phyloP scores from a whole-genome alignment of 2,329 filamentous ascomycete genomes.

The Neocucurbitaria cava region DNA sequence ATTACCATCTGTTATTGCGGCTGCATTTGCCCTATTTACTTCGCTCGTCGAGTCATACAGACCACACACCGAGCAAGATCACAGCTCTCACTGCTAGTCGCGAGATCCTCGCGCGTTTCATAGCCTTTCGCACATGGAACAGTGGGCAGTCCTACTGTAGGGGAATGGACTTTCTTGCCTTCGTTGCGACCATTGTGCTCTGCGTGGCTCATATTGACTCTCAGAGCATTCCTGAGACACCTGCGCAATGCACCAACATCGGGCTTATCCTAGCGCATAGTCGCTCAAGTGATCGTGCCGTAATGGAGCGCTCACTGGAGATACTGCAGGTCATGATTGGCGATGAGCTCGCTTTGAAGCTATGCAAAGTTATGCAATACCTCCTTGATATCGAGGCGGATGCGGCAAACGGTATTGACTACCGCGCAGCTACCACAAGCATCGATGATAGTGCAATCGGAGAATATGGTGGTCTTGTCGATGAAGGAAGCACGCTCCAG shows the following conservation, averaged over 20 bases:
- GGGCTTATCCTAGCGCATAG: conserved; percentile 11
- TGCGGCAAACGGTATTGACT: conserved; percentile 5
- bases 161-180: conserved; percentile 22
- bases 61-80: conserved; percentile 20
- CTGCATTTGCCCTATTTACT: conserved; percentile 29
- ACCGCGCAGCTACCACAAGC: neutral
- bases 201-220: conserved; percentile 22
- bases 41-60: conserved; percentile 8
- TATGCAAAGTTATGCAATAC: conserved; percentile 9
- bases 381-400: conserved; percentile 22
- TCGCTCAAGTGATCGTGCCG: conserved; percentile 16
- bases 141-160: conserved; percentile 17
- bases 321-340: conserved; percentile 12
- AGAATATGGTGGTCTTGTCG: too few relatives aligned
- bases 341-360: conserved; percentile 15
- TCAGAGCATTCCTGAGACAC: neutral
- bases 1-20: conserved; percentile 21
- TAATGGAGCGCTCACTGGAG: conserved; percentile 20
- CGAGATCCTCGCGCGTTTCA: conserved; percentile 19
- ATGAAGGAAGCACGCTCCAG: too few relatives aligned
- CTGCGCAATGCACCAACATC: neutral
- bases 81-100: conserved; percentile 23
- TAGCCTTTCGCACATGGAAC: conserved; percentile 17
- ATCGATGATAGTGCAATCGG: too few relatives aligned
- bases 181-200: conserved; percentile 24